A percentile compares a stretch with the other conserved stretches of the same genome.
Conservation (phyloP, 2,329 filamentous ascomycete genomes). For the Diaporthe sp. region DNA sequence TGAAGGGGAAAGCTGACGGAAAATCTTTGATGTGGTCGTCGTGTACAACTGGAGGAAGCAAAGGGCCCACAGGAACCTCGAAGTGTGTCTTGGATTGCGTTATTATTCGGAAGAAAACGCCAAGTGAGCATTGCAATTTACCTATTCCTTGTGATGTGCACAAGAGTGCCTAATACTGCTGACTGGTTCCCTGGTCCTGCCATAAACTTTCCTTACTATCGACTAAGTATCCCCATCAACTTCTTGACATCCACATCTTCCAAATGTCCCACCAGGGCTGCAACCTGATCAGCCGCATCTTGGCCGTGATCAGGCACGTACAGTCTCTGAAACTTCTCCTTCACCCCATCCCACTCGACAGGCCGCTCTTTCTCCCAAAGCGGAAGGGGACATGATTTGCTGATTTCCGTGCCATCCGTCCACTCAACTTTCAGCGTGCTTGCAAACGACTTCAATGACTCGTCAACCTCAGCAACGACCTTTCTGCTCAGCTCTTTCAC, state of each 20-base stretch:
- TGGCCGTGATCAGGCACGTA: background rate
- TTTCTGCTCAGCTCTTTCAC: background rate
- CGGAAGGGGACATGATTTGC: background rate
- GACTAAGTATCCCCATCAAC: background rate
- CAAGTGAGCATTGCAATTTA: background rate
- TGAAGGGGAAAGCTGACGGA: too few relatives aligned
- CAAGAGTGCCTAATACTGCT: too few relatives aligned
- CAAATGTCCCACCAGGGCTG: background rate
- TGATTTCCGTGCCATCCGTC: background rate
- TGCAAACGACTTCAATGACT: background rate
- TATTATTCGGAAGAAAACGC: background rate
- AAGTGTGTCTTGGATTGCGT: background rate
- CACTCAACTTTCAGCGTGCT: background rate
- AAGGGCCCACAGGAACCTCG: background rate
- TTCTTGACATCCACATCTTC: background rate
- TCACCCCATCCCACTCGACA: background rate
- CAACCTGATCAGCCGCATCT: background rate
- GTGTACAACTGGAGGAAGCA: background rate
- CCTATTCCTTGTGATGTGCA: background rate
- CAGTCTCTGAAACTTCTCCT: background rate
- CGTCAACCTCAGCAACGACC: background rate
- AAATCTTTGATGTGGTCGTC: too few relatives aligned
- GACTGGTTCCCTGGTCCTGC: background rate
- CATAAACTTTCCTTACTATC: background rate
- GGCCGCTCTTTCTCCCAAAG: background rate